Percentiles rank a stretch among this genome's conserved stretches.
Evolutionary conservation across 139 green algal genomes (phyloP).

Genomic region (Chlamydomonas sphaeroides): DNA sequence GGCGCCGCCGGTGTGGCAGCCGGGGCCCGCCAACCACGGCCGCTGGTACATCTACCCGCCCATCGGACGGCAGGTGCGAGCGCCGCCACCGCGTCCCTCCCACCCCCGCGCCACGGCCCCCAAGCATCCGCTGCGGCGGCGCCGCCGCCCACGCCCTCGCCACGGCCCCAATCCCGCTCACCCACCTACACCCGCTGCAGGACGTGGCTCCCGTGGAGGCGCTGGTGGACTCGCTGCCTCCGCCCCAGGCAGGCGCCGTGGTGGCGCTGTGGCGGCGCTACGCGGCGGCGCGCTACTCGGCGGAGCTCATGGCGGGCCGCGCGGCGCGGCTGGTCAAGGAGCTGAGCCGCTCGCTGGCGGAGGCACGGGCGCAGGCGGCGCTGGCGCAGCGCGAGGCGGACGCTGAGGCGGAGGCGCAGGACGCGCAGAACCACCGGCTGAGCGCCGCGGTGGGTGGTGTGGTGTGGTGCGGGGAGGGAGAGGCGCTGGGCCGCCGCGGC

Average conservation of each 20-base stretch:
- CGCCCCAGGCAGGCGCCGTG: constrained; percentile 1
- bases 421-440: too few relatives aligned
- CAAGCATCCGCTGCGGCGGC: too few relatives aligned
- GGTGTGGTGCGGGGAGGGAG: too few relatives aligned
- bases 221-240: constrained; percentile 11
- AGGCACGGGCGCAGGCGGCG: too few relatives aligned
- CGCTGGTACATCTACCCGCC: constrained; percentile 34
- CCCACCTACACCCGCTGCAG: too few relatives aligned
- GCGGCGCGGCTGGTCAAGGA: constrained; percentile 24
- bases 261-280: constrained; percentile 33
- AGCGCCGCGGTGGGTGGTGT: too few relatives aligned
- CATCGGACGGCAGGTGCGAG: constrained; percentile 15
- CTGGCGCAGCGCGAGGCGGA: not conserved
- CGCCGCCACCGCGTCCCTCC: too few relatives aligned
- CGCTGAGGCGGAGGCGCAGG: not conserved
- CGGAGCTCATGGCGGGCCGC: constrained; percentile 34
- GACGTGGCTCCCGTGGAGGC: constrained; percentile 19
- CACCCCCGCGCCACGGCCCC: too few relatives aligned
- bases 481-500: too few relatives aligned
- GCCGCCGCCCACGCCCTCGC: too few relatives aligned
- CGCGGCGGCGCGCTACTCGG: constrained; percentile 23
- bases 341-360: constrained; percentile 15
- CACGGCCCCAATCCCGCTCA: too few relatives aligned
- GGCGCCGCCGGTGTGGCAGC: constrained; percentile 3
- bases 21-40: constrained; percentile 12